Percentiles rank a stretch among this genome's conserved stretches.
Conservation (phyloP, 352 stramenopile species). For the Albugo laibachii region DNA sequence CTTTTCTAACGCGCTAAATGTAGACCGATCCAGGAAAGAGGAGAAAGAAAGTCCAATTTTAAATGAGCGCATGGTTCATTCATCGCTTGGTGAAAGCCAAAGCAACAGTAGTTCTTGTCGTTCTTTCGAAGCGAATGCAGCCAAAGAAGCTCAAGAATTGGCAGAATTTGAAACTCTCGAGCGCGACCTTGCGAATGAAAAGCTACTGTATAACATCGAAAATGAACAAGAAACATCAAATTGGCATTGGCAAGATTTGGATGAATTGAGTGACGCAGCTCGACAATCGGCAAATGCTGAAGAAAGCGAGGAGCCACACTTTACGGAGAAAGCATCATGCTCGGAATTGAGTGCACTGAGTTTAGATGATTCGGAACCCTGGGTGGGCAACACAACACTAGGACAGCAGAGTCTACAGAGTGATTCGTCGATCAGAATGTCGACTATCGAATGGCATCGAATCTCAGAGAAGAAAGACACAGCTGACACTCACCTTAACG, state of each 20-base stretch:
- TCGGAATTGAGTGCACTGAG: slow-evolving; percentile 59
- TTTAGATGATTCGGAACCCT: slow-evolving; percentile 60
- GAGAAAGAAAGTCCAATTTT: too few relatives aligned
- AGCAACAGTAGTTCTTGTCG: too few relatives aligned
- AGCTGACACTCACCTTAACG: too few relatives aligned
- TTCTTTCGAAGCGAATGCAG: slow-evolving; percentile 29
- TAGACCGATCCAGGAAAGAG: too few relatives aligned
- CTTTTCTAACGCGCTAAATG: too few relatives aligned
- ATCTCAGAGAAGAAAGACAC: not conserved
- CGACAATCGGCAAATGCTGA: slow-evolving; percentile 9
- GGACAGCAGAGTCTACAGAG: not conserved
- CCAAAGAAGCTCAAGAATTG: slow-evolving; percentile 49
- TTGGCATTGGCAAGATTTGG: not conserved
- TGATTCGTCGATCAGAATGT: slow-evolving; percentile 8
- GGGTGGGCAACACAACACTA: slow-evolving; percentile 12
- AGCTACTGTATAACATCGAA: slow-evolving; percentile 30
- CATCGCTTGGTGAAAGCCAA: too few relatives aligned
- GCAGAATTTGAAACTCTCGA: slow-evolving; percentile 65
- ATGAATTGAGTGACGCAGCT: slow-evolving; percentile 6
- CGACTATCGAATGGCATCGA: slow-evolving; percentile 5
- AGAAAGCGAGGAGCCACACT: not conserved
- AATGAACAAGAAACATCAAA: slow-evolving; percentile 10
- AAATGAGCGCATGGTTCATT: too few relatives aligned
- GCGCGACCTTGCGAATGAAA: slow-evolving; percentile 34
- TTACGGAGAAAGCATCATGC: slow-evolving; percentile 1